Conservation (phyloP, 768 basidiomycete genomes). For the Rubroboletus satanas region DNA sequence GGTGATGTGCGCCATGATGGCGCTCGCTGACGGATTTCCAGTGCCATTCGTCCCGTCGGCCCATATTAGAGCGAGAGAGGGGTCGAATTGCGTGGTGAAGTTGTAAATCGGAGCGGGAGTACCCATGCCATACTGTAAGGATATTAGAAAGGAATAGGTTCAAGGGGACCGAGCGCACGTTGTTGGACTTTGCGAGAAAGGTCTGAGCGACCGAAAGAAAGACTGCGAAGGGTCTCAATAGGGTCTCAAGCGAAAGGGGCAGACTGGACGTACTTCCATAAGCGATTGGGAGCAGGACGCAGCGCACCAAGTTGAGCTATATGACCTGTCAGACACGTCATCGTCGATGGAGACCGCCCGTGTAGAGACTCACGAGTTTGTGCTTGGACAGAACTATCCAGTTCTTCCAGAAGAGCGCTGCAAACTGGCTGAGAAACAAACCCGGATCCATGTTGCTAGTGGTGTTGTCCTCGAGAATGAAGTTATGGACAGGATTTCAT, state of each 20-base stretch:
- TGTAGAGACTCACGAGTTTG: conserved; percentile 48
- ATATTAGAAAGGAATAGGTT: background rate
- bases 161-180: conserved; percentile 39
- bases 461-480: background rate
- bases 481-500: background rate
- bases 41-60: conserved; percentile 60
- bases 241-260: background rate
- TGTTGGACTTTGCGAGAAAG: conserved; percentile 54
- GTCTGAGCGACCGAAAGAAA: conserved; percentile 63
- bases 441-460: conserved; percentile 15
- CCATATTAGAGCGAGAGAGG: conserved; percentile 57
- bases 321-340: background rate
- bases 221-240: conserved; percentile 22
- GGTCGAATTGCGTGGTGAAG: conserved; percentile 49
- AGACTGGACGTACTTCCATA: conserved; percentile 41
- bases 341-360: background rate
- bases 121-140: conserved; percentile 59
- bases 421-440: conserved; percentile 60
- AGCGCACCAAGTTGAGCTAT: conserved; percentile 58
- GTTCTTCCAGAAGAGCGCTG: conserved; percentile 65
- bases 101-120: conserved; percentile 46
- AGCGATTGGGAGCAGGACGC: conserved; percentile 59
- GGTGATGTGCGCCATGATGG: conserved; percentile 61
- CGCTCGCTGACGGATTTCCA: conserved; percentile 49
- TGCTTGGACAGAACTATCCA: conserved; percentile 69